These are phyloP conservation scores for Fusarium globosum DNA, from an alignment of 2,329 filamentous ascomycete species.

Conservation along the genomic window DNA sequence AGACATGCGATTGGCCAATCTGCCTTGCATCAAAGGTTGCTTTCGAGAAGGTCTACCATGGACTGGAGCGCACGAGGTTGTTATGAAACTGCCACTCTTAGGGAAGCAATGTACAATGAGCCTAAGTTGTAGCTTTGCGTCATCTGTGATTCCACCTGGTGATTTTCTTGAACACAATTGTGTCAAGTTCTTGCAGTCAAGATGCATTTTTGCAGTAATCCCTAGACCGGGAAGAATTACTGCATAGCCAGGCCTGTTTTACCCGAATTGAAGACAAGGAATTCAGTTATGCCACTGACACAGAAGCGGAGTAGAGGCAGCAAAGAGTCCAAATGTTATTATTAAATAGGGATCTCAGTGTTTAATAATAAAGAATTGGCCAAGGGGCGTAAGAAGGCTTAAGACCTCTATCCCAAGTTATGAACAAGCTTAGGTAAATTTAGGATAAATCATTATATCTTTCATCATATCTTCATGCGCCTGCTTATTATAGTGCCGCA, in stretches of 20 bases:
- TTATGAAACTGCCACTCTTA: neutral
- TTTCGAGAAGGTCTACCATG: neutral
- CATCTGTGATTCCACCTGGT: accelerated
- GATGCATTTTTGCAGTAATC: too few relatives aligned
- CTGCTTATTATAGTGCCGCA: accelerated
- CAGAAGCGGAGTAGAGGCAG: neutral
- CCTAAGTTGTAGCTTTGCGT: accelerated
- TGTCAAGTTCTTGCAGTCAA: accelerated
- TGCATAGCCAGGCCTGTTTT: too few relatives aligned
- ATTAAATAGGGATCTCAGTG: neutral
- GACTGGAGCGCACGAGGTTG: accelerated
- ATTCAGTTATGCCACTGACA: accelerated
- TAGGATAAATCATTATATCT: too few relatives aligned
- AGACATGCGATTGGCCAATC: accelerated
- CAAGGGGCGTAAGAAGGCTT: too few relatives aligned
- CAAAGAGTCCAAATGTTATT: neutral
- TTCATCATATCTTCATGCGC: too few relatives aligned
- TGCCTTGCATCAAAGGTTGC: accelerated
- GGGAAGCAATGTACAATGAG: neutral
- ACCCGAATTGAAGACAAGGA: accelerated
- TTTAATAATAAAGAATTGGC: too few relatives aligned
- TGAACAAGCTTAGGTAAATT: too few relatives aligned
- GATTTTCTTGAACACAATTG: neutral
- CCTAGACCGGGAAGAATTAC: neutral
- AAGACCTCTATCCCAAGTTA: too few relatives aligned